These are phyloP conservation scores for Mastigamoeba balamuthi DNA, from an alignment of 78 protist genomes.

Conservation along the genomic window DNA sequence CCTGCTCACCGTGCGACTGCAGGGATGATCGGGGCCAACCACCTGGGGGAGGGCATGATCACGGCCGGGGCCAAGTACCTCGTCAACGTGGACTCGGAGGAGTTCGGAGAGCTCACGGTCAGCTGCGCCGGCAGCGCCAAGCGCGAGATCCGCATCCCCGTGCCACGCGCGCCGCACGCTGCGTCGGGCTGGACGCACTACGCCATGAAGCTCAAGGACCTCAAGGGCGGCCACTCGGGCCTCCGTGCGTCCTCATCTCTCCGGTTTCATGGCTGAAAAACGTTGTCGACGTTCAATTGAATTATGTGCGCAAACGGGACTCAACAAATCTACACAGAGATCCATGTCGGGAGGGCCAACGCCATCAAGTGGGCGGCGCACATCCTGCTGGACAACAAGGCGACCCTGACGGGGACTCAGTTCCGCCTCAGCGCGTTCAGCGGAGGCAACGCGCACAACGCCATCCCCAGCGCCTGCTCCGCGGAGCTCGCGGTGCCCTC, in stretches of 20 bases:
- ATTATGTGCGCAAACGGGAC: no score
- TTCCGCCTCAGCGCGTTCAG: not conserved
- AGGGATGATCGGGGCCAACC: constrained; percentile 12
- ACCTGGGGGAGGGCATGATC: not conserved
- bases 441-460: constrained; percentile 7
- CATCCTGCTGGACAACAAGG: not conserved
- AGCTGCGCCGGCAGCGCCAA: constrained; percentile 42
- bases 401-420: not conserved
- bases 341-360: constrained; percentile 10
- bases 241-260: no score
- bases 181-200: no score
- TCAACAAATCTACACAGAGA: no score
- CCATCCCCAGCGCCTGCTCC: not conserved
- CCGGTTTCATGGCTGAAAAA: no score
- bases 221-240: no score
- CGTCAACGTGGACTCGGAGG: constrained; percentile 23
- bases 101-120: not conserved
- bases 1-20: no score
- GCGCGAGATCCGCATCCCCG: no score
- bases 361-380: constrained; percentile 3
- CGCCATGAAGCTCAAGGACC: no score
- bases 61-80: not conserved
- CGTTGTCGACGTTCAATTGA: no score
- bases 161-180: no score
- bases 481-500: not conserved